Evolutionary conservation across 2,329 filamentous ascomycete genomes (phyloP).

Genomic region (Colletotrichum salicis): DNA sequence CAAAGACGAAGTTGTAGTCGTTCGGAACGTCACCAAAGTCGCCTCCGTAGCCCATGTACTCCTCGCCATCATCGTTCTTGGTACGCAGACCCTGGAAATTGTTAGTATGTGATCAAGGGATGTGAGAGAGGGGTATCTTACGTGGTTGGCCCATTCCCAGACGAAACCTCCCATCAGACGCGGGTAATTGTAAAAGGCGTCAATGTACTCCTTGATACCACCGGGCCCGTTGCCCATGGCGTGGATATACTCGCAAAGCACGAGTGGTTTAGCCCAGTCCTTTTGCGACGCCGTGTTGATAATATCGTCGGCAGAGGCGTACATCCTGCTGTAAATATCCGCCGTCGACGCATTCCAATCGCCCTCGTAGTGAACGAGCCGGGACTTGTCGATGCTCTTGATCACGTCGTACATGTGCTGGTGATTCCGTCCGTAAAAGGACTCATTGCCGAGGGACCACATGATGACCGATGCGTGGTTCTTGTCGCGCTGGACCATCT

Average conservation of each 20-base stretch:
- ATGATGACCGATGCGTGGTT: constrained; percentile 74
- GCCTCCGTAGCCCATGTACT: constrained; percentile 68
- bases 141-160: constrained; percentile 74
- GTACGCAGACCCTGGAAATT: constrained; percentile 52
- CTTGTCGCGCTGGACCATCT: constrained; percentile 69
- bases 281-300: constrained; percentile 51
- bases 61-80: constrained; percentile 52
- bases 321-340: constrained; percentile 76
- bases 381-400: constrained; percentile 64
- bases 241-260: constrained; percentile 66
- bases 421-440: constrained; percentile 76
- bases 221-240: constrained; percentile 81
- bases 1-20: constrained; percentile 69
- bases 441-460: constrained; percentile 79
- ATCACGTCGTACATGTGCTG: constrained; percentile 74
- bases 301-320: constrained; percentile 62
- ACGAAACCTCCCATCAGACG: constrained; percentile 70
- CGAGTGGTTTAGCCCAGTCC: constrained; percentile 65
- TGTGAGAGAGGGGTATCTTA: constrained; percentile 38
- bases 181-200: constrained; percentile 67
- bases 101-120: constrained; percentile 28
- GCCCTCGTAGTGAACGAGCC: constrained; percentile 74
- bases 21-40: constrained; percentile 71
- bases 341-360: constrained; percentile 67
- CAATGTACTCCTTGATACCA: constrained; percentile 73